Conservation (phyloP, 257 asterid species). For the Capsicum baccatum region DNA sequence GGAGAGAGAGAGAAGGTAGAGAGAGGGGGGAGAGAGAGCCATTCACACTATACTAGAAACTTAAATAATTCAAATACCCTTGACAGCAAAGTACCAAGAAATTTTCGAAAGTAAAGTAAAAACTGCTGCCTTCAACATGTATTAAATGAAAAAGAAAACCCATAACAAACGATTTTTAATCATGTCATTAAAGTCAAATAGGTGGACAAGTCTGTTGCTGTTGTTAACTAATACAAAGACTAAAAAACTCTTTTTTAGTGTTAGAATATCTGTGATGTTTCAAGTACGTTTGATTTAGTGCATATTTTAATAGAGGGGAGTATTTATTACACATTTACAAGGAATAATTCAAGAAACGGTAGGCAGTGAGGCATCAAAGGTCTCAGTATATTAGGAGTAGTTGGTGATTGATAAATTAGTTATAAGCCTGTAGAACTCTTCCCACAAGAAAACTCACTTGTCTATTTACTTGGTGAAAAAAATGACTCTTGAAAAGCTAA, state of each 20-base stretch:
- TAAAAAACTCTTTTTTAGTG: slow-evolving; percentile 16
- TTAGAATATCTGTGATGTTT: background rate
- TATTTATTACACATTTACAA: background rate
- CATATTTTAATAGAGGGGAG: background rate
- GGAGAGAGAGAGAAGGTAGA: no score
- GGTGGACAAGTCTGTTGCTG: slow-evolving; percentile 26
- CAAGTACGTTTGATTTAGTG: slow-evolving; percentile 21
- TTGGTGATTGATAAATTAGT: slow-evolving; percentile 31
- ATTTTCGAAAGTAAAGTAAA: slow-evolving; percentile 24
- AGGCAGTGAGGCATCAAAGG: slow-evolving; percentile 26
- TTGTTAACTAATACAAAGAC: slow-evolving; percentile 31
- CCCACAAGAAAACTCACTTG: slow-evolving; percentile 22
- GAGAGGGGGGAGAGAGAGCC: no score
- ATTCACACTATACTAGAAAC: background rate
- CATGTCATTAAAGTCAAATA: slow-evolving; percentile 27
- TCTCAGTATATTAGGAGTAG: slow-evolving; percentile 16
- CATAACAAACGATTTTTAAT: slow-evolving; percentile 17
- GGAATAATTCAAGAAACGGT: slow-evolving; percentile 27
- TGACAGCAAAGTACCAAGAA: slow-evolving; percentile 22
- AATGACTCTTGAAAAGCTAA: slow-evolving; percentile 22
- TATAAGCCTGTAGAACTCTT: background rate
- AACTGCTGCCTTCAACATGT: slow-evolving; percentile 6
- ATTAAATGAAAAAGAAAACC: background rate
- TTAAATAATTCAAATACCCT: background rate
- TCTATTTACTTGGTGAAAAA: background rate